Conservation (phyloP, 306 rosid species). For the Corylus avellana region DNA sequence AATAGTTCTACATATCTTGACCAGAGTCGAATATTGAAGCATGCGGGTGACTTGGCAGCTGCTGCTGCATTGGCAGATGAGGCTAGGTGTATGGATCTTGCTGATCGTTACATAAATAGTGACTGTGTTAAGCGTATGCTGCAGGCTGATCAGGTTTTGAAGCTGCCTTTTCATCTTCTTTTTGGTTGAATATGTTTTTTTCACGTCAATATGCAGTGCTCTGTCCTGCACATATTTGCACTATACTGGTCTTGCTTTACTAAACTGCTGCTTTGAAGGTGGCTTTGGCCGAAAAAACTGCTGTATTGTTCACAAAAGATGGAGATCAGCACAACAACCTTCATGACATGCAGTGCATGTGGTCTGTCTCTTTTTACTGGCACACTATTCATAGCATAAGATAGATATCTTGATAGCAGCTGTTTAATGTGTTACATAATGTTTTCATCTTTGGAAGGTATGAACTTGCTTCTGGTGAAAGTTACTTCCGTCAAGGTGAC, state of each 20-base stretch:
- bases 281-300: slow-evolving; percentile 94
- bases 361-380: slow-evolving; percentile 53
- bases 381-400: slow-evolving; percentile 19
- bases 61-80: slow-evolving; percentile 95
- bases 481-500: slow-evolving; percentile 92
- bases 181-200: slow-evolving; percentile 12
- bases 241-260: slow-evolving; percentile 22
- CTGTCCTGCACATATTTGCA: slow-evolving; percentile 22
- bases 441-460: slow-evolving; percentile 57
- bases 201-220: background rate
- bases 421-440: slow-evolving; percentile 24
- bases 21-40: slow-evolving; percentile 98
- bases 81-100: slow-evolving; percentile 97
- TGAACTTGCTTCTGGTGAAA: slow-evolving; percentile 96
- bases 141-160: slow-evolving; percentile 92
- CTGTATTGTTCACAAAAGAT: slow-evolving; percentile 95
- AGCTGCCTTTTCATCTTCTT: background rate
- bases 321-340: slow-evolving; percentile 99
- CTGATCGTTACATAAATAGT: slow-evolving; percentile 95
- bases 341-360: slow-evolving; percentile 99
- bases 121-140: slow-evolving; percentile 98
- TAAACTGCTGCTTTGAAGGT: slow-evolving; percentile 48
- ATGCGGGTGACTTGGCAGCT: slow-evolving; percentile 91
- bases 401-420: slow-evolving; percentile 15
- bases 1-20: slow-evolving; percentile 26